Base-by-base conservation (phyloP, 2,329 filamentous ascomycete species). In the Colletotrichum gigasporum region DNA sequence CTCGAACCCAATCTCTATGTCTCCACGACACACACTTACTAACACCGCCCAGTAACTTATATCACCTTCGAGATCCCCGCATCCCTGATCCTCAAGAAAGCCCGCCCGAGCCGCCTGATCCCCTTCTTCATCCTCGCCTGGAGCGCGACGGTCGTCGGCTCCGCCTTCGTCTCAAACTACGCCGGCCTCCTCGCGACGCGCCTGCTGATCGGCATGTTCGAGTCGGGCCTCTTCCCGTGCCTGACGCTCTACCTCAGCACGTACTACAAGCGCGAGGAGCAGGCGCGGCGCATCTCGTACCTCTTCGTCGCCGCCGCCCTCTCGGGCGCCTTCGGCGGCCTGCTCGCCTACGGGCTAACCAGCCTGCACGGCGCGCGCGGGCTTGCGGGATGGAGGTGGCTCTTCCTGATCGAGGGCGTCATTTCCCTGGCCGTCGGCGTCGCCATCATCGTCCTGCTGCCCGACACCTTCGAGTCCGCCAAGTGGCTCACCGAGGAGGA, bases 1-100 rank as follows among this genome's bases (percentile, higher is more conserved):
- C 14, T 66, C 72, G n/a, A n/a, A n/a, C n/a, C 81, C 57, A 84
- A 87, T 71, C 85, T 82, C 68, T 81, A 2, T 76, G 79, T 34
- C 81, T 81, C 67, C 79, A 76, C 11, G 68, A 78, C 34, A 77
- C 76, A 54, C 80, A 81, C 51, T 73, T 81, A 22, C 70, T 90
- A 4, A 87, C 87, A 90, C 72, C 76, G 88, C 9, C 86, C 86
- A 0, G 81, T 78, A 7, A 84, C 81, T 12, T 84, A 85, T 51
- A 80, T 85, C 11, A 67, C 77, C 2, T 81, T 83, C 41, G 83
- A 76, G 42, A 73, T 67, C 2, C 73, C 74, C 11, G 69, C 72
- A 32, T 71, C 71, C 34, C 66, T 78, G 10, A 51, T 76, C 34
- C 71, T 78, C 37, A 75, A 75, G 68, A 70, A 70, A 37, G 67